Conservation (phyloP, 2,329 filamentous ascomycete genomes). For the Cladophialophora exuberans region DNA sequence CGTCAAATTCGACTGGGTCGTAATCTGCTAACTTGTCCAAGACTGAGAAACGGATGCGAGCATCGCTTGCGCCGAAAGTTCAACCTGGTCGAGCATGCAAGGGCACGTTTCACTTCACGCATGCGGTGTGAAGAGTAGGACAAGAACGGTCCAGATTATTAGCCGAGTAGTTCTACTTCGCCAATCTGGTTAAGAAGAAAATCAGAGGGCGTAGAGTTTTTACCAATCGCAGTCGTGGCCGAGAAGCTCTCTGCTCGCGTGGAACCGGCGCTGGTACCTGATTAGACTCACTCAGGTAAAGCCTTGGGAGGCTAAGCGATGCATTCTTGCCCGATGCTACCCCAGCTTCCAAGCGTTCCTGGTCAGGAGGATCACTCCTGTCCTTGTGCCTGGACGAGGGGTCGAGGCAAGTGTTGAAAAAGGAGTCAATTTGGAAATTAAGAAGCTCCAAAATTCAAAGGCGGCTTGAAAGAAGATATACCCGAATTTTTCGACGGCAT, state of each 20-base stretch:
- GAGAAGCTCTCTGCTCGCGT: background rate
- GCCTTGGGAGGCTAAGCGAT: background rate
- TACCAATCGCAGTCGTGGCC: slow-evolving; percentile 6
- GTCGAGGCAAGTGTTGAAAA: background rate
- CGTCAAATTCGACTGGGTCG: too few species aligned
- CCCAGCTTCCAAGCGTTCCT: slow-evolving; percentile 3
- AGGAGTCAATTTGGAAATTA: too few species aligned
- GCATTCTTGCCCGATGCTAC: slow-evolving; percentile 1
- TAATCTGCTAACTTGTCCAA: too few species aligned
- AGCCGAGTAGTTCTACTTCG: slow-evolving; percentile 1
- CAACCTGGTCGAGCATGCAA: slow-evolving; percentile 1
- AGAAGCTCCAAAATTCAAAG: too few species aligned
- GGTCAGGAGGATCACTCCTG: slow-evolving; percentile 8
- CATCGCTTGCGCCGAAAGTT: too few species aligned
- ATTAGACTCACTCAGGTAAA: slow-evolving; percentile 1
- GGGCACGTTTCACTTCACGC: slow-evolving; percentile 11
- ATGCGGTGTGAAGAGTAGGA: background rate
- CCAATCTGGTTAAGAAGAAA: slow-evolving; percentile 6
- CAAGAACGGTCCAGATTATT: background rate
- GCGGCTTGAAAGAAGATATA: too few species aligned
- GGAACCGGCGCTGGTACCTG: background rate
- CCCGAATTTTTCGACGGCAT: too few species aligned
- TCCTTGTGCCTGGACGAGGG: background rate
- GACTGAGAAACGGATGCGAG: too few species aligned
- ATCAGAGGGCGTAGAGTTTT: background rate